phyloP scores from a whole-genome alignment of 169 alveolate species.

The Plasmodium adleri region DNA sequence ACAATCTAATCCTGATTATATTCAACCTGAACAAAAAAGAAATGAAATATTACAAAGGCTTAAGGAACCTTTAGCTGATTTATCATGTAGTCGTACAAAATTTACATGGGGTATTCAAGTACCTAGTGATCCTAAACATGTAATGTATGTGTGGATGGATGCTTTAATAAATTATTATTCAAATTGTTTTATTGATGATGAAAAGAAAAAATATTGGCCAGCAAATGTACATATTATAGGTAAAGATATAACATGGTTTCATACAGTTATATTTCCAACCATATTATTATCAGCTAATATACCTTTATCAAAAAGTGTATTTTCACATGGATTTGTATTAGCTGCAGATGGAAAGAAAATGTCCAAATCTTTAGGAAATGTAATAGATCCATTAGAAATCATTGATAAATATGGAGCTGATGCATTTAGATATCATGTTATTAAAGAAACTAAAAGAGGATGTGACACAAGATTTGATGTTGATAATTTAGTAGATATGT shows the following conservation, averaged over 20 bases:
- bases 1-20: conserved; percentile 81
- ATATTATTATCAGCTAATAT: conserved; percentile 90
- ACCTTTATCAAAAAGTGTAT: conserved; percentile 90
- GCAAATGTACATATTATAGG: conserved; percentile 87
- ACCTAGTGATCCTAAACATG: conserved; percentile 88
- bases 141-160: conserved; percentile 97
- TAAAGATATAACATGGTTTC: conserved; percentile 96
- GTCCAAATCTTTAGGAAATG: conserved; percentile 93
- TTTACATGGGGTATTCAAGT: conserved; percentile 95
- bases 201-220: conserved; percentile 81
- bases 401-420: conserved; percentile 83
- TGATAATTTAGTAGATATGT: conserved; percentile 83
- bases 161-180: conserved; percentile 93
- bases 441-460: conserved; percentile 86
- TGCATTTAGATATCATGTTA: conserved; percentile 84
- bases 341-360: conserved; percentile 95
- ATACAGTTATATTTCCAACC: conserved; percentile 93
- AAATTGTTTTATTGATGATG: conserved; percentile 81
- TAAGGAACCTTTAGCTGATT: conserved; percentile 89
- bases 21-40: conserved; percentile 88
- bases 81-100: conserved; percentile 91
- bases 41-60: conserved; percentile 88
- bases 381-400: conserved; percentile 88
- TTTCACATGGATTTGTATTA: conserved; percentile 94
- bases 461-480: conserved; percentile 85